A percentile compares a stretch with the other conserved stretches of the same genome.
Conservation (phyloP, 192 early-diverging fungal species). For the Linnemannia zychae region DNA sequence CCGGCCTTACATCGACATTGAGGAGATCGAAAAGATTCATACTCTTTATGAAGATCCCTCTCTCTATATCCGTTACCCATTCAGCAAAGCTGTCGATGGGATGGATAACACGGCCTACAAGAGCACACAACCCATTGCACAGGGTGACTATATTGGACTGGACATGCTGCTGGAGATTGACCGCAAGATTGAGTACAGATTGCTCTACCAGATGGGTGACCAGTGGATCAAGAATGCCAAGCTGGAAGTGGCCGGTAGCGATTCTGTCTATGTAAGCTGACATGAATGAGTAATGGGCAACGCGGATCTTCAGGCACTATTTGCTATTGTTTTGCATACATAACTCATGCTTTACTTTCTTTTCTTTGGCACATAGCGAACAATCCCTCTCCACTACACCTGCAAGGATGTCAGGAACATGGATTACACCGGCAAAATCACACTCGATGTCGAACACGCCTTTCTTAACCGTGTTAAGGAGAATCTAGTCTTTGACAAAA, state of each 20-base stretch:
- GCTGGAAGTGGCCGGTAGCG: constrained; percentile 44
- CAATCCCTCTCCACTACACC: constrained; percentile 11
- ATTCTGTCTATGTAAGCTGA: constrained; percentile 53
- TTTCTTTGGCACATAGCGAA: constrained; percentile 7
- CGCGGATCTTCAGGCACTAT: too few relatives aligned
- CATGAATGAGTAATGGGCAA: too few relatives aligned
- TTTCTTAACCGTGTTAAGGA: constrained; percentile 41
- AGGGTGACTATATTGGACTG: constrained; percentile 68
- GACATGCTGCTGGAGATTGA: constrained; percentile 65
- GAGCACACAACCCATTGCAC: constrained; percentile 53
- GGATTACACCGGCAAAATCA: constrained; percentile 25
- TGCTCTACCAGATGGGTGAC: constrained; percentile 53
- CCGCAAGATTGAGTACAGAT: constrained; percentile 42
- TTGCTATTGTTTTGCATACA: constrained; percentile 47
- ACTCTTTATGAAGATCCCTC: constrained; percentile 56
- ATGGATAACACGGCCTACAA: constrained; percentile 65
- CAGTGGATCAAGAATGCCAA: constrained; percentile 45
- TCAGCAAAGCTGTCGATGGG: constrained; percentile 66
- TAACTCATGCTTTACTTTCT: not conserved
- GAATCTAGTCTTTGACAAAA: constrained; percentile 25
- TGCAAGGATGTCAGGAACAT: constrained; percentile 48
- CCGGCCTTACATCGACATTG: constrained; percentile 63
- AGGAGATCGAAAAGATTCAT: constrained; percentile 60
- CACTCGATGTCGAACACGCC: constrained; percentile 14
- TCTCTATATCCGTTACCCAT: constrained; percentile 53